Percentiles rank a stretch among this genome's conserved stretches.
These are phyloP conservation scores for Stipa capillata DNA, from an alignment of 176 grass and related monocot genomes.

Conservation along the genomic window DNA sequence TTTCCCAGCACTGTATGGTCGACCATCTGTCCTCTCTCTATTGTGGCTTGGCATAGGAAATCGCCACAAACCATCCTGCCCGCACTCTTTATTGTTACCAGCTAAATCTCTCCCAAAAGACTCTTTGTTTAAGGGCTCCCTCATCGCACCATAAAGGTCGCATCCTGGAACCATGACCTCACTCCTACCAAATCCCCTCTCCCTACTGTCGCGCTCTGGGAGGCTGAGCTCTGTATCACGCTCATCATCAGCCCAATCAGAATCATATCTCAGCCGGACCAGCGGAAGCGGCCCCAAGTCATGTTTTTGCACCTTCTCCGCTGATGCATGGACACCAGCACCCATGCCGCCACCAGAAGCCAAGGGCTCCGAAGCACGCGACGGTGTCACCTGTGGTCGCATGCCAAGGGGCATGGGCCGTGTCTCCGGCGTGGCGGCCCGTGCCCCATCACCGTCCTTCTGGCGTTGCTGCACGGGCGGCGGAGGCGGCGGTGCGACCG, in stretches of 20 bases:
- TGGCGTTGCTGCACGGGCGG: constrained; percentile 44
- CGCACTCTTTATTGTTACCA: constrained; percentile 29
- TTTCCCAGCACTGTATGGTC: constrained; percentile 55
- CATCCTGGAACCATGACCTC: constrained; percentile 26
- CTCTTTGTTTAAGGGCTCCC: constrained; percentile 54
- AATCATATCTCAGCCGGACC: constrained; percentile 55
- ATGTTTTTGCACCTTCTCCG: constrained; percentile 37
- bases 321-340: constrained; percentile 12
- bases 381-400: constrained; percentile 66
- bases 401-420: constrained; percentile 47
- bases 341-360: constrained; percentile 13
- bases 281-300: constrained; percentile 52
- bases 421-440: constrained; percentile 10
- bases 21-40: constrained; percentile 36
- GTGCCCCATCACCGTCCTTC: constrained; percentile 43
- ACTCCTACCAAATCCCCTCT: constrained; percentile 47
- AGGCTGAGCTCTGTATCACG: constrained; percentile 81
- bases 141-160: constrained; percentile 29
- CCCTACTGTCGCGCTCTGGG: constrained; percentile 54
- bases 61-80: constrained; percentile 47
- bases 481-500: constrained; percentile 36
- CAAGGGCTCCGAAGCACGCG: constrained; percentile 23
- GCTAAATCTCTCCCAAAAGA: constrained; percentile 39
- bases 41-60: constrained; percentile 29
- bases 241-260: constrained; percentile 96